Percentiles rank a stretch among this genome's conserved stretches.
Conservation (phyloP, 805 yeast species). For the Saccharomyces jurei region DNA sequence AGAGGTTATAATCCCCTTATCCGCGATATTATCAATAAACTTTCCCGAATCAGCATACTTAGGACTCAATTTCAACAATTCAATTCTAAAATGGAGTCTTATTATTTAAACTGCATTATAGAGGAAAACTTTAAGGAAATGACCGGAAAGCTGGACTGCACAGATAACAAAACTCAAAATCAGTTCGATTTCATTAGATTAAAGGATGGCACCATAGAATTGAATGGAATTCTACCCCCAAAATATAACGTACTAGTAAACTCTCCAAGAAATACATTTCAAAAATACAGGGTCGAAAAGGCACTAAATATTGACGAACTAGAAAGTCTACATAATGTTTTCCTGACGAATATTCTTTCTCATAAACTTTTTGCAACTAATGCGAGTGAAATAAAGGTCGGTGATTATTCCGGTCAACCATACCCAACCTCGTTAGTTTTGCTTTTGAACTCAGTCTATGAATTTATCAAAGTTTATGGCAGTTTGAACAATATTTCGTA, state of each 20-base stretch:
- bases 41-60: conserved; percentile 25
- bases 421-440: conserved; percentile 38
- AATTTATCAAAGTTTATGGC: conserved; percentile 33
- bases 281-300: background rate
- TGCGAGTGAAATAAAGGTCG: conserved; percentile 20
- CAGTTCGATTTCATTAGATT: conserved; percentile 27
- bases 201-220: conserved; percentile 21
- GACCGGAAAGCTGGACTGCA: conserved; percentile 29
- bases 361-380: conserved; percentile 21
- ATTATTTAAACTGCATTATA: conserved; percentile 27
- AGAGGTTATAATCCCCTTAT: conserved; percentile 19
- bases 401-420: conserved; percentile 32
- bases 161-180: conserved; percentile 26
- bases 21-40: conserved; percentile 23
- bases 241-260: conserved; percentile 13
- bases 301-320: conserved; percentile 43
- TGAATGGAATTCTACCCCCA: conserved; percentile 29
- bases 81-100: conserved; percentile 26
- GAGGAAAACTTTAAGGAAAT: conserved; percentile 27
- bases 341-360: conserved; percentile 21
- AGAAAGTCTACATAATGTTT: conserved; percentile 30
- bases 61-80: conserved; percentile 31
- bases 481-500: conserved; percentile 33
- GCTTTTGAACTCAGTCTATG: conserved; percentile 32
- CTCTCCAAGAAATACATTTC: background rate